Evolutionary conservation across 495 filamentous ascomycete species (phyloP).

Genomic region (Aspergillus bertholletiae): DNA sequence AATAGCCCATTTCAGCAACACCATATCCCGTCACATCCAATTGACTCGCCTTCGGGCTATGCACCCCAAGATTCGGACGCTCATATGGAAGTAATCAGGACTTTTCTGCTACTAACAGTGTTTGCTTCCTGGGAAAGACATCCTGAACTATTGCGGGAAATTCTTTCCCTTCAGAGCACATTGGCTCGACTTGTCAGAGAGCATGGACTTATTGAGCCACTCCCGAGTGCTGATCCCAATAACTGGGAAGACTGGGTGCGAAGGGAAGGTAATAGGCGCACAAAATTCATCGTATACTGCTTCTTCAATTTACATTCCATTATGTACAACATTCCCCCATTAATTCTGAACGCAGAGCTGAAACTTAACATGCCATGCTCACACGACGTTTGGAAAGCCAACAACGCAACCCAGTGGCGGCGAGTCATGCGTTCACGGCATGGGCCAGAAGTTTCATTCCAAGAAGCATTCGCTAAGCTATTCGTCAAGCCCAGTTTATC

Average conservation of each 20-base stretch:
- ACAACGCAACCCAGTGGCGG: conserved; percentile 43
- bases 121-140: conserved; percentile 54
- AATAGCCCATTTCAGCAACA: conserved; percentile 37
- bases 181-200: conserved; percentile 47
- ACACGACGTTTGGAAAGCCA: conserved; percentile 50
- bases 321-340: conserved; percentile 52
- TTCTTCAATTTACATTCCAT: conserved; percentile 54
- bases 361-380: conserved; percentile 48
- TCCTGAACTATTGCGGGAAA: conserved; percentile 46
- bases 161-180: conserved; percentile 48
- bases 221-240: conserved; percentile 28
- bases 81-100: conserved; percentile 49
- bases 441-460: conserved; percentile 40
- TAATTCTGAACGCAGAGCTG: conserved; percentile 48
- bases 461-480: conserved; percentile 46
- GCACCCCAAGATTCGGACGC: conserved; percentile 44
- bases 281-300: conserved; percentile 51
- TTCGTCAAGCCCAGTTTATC: conserved; percentile 41
- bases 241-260: conserved; percentile 51
- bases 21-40: conserved; percentile 22
- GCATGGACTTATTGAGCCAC: conserved; percentile 40
- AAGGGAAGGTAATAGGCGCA: conserved; percentile 47
- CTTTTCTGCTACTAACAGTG: conserved; percentile 45
- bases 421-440: conserved; percentile 34
- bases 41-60: conserved; percentile 36